Evolutionary conservation across 1,284 basidiomycete species (phyloP).

Genomic region (Coniferiporia weirii): DNA sequence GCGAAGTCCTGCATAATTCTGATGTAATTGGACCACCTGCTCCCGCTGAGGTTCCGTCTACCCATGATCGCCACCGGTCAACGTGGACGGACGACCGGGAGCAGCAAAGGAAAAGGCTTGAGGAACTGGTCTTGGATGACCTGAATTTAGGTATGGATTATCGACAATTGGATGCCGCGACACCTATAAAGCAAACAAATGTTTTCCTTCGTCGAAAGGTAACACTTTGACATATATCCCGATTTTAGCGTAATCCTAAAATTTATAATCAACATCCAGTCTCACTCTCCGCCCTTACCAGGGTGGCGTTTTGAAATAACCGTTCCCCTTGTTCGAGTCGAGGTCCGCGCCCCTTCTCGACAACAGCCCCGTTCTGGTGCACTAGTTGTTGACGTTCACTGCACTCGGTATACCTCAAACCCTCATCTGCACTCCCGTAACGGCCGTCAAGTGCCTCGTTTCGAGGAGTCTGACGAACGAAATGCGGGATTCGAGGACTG

Average conservation of each 20-base stretch:
- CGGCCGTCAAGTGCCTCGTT: not conserved
- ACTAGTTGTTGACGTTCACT: constrained; percentile 25
- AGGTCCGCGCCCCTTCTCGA: constrained; percentile 22
- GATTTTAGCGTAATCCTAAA: not conserved
- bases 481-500: constrained; percentile 10
- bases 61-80: not conserved
- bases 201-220: not conserved
- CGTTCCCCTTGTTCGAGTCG: constrained; percentile 23
- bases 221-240: not conserved
- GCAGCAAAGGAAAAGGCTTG: constrained; percentile 29
- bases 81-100: not conserved
- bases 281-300: not conserved
- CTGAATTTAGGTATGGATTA: constrained; percentile 48
- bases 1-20: constrained; percentile 25
- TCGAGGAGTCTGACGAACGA: not conserved
- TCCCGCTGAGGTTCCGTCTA: constrained; percentile 6
- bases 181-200: not conserved
- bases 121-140: constrained; percentile 50
- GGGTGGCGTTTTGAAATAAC: constrained; percentile 1
- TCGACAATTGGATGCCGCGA: constrained; percentile 3
- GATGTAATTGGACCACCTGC: not conserved
- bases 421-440: not conserved
- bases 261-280: not conserved
- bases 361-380: constrained; percentile 23
- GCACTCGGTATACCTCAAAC: constrained; percentile 15